Base-by-base conservation (phyloP, 768 basidiomycete species). In the Kwoniella bestiolae region DNA sequence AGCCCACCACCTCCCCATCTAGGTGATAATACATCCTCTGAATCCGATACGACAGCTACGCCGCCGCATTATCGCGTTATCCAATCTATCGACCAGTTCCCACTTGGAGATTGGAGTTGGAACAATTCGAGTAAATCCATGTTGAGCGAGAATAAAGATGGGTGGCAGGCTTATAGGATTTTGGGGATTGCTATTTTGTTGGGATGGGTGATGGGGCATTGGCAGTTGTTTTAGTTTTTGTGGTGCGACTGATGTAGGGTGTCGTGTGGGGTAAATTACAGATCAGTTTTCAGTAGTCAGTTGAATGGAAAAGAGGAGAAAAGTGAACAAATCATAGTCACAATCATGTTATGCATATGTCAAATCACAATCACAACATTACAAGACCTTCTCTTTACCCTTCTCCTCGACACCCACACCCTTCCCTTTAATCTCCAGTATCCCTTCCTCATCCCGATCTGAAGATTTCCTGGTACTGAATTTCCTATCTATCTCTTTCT, bases 401-500 rank as follows among this genome's bases (percentile, higher is more conserved):
- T 38, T 51, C 47, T 63, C 62, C 5, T 34, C 59, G 3, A 50
- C 59, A 3, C 68, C 71, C n/a, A 68, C 6, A 12, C 69, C 69
- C 21, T 59, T 53, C 3, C 66, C 69, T 44, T 63, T 68, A 11
- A 73, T 1, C 50, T 70, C 65, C 4, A 63, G 9, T 5, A 69
- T 56, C 3, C 53, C 23, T 34, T 44, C 28, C 29, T 47, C 25
- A 28, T 56, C 38, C 31, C 1, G 2, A 12, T 9, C 34, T 1
- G 29, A n/a, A 2, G 14, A 26, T 26, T 55, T 65, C 60, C 56
- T 70, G 46, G 56, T 46, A 32, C 61, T 65, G 52, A 62, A 77
- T 44, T 68, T 66, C 49, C 41, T 63, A 55, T 78, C 76, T 29
- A 74, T 64, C 60, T 72, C 70, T 12, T 69, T 67, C 45, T 78